Percentiles rank a stretch among this genome's conserved stretches.
phyloP scores from a whole-genome alignment of 78 protist species.

The Neovahlkampfia damariscottae region DNA sequence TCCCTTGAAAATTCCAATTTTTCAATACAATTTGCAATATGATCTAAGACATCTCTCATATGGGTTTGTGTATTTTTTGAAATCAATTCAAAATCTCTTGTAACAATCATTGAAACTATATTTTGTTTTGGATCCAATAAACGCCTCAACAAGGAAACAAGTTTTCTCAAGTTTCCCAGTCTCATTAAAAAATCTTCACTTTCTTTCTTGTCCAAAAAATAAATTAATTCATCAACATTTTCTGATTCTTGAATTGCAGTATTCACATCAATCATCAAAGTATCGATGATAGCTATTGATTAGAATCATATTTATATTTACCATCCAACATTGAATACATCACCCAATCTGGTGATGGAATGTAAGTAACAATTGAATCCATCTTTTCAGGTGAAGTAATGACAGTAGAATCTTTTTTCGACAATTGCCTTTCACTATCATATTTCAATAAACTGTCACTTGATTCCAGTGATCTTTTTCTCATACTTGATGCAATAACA shows the following conservation, averaged over 20 bases:
- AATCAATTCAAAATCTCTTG: neutral
- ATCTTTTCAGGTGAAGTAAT: neutral
- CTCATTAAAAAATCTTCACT: slow-evolving; percentile 3
- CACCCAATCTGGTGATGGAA: slow-evolving; percentile 19
- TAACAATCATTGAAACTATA: neutral
- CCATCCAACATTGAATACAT: slow-evolving; percentile 9
- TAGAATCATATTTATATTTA: too few relatives aligned
- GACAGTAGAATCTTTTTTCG: neutral
- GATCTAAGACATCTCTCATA: slow-evolving; percentile 11
- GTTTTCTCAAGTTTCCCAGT: slow-evolving; percentile 1
- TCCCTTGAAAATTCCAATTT: neutral
- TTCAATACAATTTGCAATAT: neutral
- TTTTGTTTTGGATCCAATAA: slow-evolving; percentile 14
- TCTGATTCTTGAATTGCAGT: slow-evolving; percentile 6
- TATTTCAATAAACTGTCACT: too few relatives aligned
- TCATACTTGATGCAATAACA: neutral
- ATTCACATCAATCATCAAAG: neutral
- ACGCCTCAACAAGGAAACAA: neutral
- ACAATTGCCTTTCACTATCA: too few relatives aligned
- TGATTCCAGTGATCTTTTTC: neutral
- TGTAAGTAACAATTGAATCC: neutral
- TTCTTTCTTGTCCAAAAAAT: neutral
- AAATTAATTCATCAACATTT: slow-evolving; percentile 12
- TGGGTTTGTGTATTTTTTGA: neutral
- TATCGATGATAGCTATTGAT: slow-evolving; percentile 16